These are phyloP conservation scores for Stephanodiscus minutulus DNA, from an alignment of 108 stramenopile genomes.

Conservation along the genomic window DNA sequence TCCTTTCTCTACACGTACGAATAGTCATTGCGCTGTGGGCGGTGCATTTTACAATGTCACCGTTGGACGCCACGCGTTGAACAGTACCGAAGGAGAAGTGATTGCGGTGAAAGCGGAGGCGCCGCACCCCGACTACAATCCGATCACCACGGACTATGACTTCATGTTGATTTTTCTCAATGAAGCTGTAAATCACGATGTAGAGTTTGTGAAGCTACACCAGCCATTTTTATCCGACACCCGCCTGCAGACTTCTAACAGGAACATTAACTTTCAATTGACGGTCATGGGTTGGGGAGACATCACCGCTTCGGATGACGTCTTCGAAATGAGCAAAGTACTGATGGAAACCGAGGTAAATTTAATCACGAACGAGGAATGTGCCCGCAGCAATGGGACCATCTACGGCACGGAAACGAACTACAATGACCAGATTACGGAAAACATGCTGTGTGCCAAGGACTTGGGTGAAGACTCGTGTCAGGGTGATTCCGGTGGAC, in stretches of 20 bases:
- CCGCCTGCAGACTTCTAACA: not conserved
- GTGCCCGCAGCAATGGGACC: conserved; percentile 14
- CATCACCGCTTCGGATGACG: not conserved
- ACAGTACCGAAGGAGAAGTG: conserved; percentile 12
- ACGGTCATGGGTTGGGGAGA: conserved; percentile 21
- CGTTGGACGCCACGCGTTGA: not conserved
- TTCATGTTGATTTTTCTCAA: conserved; percentile 21
- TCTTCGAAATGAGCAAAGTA: too few relatives aligned
- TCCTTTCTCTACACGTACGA: not conserved
- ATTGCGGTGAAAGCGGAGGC: conserved; percentile 9
- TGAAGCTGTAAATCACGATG: conserved; percentile 2
- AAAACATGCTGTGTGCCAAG: conserved; percentile 53
- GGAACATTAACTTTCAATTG: not conserved
- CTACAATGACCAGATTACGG: conserved; percentile 38
- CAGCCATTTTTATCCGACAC: too few relatives aligned
- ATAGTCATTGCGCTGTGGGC: not conserved
- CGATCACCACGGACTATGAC: conserved; percentile 6
- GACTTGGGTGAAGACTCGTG: conserved; percentile 37
- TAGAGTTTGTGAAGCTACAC: conserved; percentile 6
- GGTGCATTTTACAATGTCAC: not conserved
- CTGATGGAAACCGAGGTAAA: conserved; percentile 18
- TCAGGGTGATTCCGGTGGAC: conserved; percentile 59
- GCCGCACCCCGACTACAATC: conserved; percentile 4
- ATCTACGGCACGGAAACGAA: not conserved
- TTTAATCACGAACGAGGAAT: conserved; percentile 23